phyloP scores from a whole-genome alignment of 192 early-diverging fungal genomes.

The Phlyctochytrium planicorne region DNA sequence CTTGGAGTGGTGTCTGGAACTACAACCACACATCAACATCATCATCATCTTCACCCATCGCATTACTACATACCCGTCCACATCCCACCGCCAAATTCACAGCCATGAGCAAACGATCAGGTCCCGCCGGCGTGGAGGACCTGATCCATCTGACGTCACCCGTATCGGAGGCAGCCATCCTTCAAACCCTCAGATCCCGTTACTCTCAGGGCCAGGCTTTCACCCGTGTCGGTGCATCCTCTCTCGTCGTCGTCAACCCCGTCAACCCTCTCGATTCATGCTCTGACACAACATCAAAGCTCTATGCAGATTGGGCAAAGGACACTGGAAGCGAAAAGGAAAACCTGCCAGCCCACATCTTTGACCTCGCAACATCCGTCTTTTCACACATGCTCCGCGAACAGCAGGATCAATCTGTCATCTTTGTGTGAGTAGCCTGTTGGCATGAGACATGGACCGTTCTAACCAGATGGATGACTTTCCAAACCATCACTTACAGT shows the following conservation, averaged over 20 bases:
- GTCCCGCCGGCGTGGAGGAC: neutral
- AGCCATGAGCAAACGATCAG: no score
- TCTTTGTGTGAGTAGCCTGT: slow-evolving; percentile 73
- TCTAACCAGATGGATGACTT: neutral
- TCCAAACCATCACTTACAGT: slow-evolving; percentile 48
- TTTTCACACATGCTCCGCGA: slow-evolving; percentile 91
- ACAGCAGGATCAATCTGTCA: slow-evolving; percentile 87
- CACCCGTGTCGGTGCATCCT: slow-evolving; percentile 60
- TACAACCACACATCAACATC: no score
- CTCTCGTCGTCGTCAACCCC: slow-evolving; percentile 79
- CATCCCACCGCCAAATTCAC: no score
- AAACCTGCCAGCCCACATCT: slow-evolving; percentile 70
- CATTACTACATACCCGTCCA: no score
- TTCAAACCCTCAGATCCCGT: slow-evolving; percentile 2
- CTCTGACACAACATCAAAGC: slow-evolving; percentile 59
- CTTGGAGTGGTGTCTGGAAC: no score
- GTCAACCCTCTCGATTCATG: slow-evolving; percentile 63
- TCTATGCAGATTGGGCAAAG: slow-evolving; percentile 58
- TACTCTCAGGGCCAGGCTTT: slow-evolving; percentile 23
- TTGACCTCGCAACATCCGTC: slow-evolving; percentile 72
- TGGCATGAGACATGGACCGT: neutral
- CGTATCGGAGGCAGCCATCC: neutral
- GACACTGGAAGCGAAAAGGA: slow-evolving; percentile 34
- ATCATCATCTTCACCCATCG: no score
- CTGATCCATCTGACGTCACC: neutral